Evolutionary conservation across 1,284 basidiomycete species (phyloP), one percentile per base, ranked within the genome.

Genomic region (Pascua guehoae): DNA sequence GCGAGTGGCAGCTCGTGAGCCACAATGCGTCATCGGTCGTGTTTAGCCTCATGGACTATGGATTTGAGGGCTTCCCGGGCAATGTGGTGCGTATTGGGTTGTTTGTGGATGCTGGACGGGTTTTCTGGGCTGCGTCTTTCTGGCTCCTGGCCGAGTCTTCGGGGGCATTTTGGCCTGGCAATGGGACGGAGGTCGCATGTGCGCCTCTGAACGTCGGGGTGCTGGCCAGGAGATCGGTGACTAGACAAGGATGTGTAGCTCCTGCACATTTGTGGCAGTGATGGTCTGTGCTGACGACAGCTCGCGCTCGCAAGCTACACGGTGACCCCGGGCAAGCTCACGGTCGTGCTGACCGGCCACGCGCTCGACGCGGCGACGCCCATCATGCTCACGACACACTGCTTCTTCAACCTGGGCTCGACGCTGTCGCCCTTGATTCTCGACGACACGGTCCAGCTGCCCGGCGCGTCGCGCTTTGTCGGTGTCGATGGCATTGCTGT

Each of bases 361-460:
- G 51, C 62, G 12, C 48, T 65, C 17, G 66, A 69, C 54, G 24
- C 49, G 10, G 24, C 61, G 15, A 73, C 71, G 2, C 71, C 71
- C 7, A 60, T 71, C 53, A 66, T 68, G 54, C 64, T 70, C 32
- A 64, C 68, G 5, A 71, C 67, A 12, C 71, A 73, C 59, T 64
- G 66, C 32, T 73, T 67, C 62, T 73, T 67, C 66, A 69, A 69
- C 56, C 57, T 73, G 41, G 68, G 62, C 18, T 55, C 58, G 15
- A 65, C 65, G 58, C 43, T 45, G n/a, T 43, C 56, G 8, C 41
- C 62, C 4, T 58, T 56, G 32, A 57, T 70, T 12, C 61, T 65
- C 36, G 64, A 68, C 49, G 66, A 73, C 54, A 64, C 58, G 8
- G 60, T 73, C 36, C 49, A 63, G 14, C 50, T 72, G 15, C 70